These are phyloP conservation scores for Anthoceros angustus DNA, from an alignment of 225 moss, liverwort and hornwort genomes.

Conservation along the genomic window DNA sequence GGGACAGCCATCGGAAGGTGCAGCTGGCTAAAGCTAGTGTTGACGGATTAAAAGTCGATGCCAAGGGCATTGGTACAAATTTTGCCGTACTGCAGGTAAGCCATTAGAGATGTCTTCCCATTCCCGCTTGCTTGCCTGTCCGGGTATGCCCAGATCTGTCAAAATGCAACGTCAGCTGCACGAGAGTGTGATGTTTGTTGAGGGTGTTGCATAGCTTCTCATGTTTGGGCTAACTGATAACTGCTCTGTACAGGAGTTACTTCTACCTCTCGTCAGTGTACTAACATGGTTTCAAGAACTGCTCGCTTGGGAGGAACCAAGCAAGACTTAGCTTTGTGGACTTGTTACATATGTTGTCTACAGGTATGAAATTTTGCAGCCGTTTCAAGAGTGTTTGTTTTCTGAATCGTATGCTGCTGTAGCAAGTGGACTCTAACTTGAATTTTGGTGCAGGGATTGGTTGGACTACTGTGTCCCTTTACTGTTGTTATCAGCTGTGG, in stretches of 20 bases:
- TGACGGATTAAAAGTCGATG: slow-evolving; percentile 79
- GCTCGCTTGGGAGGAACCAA: slow-evolving; percentile 62
- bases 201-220: background rate
- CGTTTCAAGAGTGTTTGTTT: background rate
- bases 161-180: background rate
- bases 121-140: background rate
- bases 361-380: slow-evolving; percentile 33
- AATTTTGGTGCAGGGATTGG: slow-evolving; percentile 47
- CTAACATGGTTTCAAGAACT: slow-evolving; percentile 47
- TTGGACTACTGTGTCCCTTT: slow-evolving; percentile 43
- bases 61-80: slow-evolving; percentile 70
- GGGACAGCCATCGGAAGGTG: slow-evolving; percentile 70
- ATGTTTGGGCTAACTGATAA: background rate
- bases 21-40: slow-evolving; percentile 69
- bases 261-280: slow-evolving; percentile 41
- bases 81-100: slow-evolving; percentile 83
- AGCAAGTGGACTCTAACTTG: background rate
- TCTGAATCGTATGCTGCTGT: background rate
- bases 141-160: background rate
- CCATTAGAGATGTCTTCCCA: background rate
- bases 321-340: slow-evolving; percentile 50
- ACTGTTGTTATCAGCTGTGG: slow-evolving; percentile 39
- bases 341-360: slow-evolving; percentile 61
- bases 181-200: background rate
- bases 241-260: slow-evolving; percentile 40